Base-by-base conservation (phyloP, 2,329 filamentous ascomycete species). In the Nemania sp. region DNA sequence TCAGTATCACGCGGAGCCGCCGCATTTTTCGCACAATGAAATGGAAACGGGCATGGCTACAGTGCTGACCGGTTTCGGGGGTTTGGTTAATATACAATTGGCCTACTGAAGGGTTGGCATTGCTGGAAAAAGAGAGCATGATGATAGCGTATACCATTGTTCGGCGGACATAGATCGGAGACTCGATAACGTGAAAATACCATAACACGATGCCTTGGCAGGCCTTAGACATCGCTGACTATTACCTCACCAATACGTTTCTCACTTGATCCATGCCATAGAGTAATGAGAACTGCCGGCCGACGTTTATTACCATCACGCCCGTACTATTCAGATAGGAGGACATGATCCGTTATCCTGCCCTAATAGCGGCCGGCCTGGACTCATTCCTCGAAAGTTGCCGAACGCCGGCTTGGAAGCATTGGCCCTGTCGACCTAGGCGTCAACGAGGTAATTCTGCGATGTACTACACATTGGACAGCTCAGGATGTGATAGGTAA, bases 231-330 rank as follows among this genome's bases (percentile, higher is more conserved):
- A 11, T 32, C 24, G 35, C 49, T 24, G 10, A 26, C 15, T 38
- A 26, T 47, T 35, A 41, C 52, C 32, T 26, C 27, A 53, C 38
- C 18, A 18, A 29, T 35, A 11, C 22, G 5, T 13, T 52, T 38
- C 32, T 32, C 29, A 15, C 15, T 8, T 8, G 54, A 47, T 35
- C 7, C 22, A 18, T 10, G 38, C 47, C 24, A 51, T 41, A 22
- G 8, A 10, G 38, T n/a, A 22, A 56, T 20, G 22, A 15, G 13
- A 57, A 60, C 49, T 61, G 56, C 62, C 53, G 53, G 26, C 29
- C 29, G 18, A 15, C 35, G n/a, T 32, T 45, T 32, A 43, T 35
- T 32, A 24, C 56, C 43, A 26, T 22, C 6, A 45, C 38, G 10
- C 18, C 35, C 43, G 26, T 29, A 47, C 35, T 20, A 20, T 35